phyloP scores from a whole-genome alignment of 495 filamentous ascomycete genomes.

The Paragyromitra xinjiangensis region DNA sequence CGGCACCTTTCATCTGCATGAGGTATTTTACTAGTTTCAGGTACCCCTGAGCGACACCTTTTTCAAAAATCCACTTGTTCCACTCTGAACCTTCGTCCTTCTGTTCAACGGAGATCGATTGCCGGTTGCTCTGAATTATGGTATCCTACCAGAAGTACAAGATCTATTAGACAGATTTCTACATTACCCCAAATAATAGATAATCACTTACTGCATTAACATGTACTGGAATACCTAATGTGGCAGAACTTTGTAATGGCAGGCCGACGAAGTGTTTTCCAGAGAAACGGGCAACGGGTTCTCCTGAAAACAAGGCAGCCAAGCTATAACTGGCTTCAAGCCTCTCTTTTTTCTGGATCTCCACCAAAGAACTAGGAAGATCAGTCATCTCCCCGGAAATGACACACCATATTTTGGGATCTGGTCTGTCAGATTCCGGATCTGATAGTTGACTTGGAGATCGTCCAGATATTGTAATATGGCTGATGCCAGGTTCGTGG shows the following conservation, averaged over 20 bases:
- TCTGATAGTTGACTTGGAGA: background rate
- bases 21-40: slow-evolving; percentile 57
- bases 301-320: slow-evolving; percentile 51
- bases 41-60: slow-evolving; percentile 57
- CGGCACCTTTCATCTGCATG: slow-evolving; percentile 28
- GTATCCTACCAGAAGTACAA: slow-evolving; percentile 12
- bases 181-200: slow-evolving; percentile 31
- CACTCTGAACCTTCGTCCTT: slow-evolving; percentile 51
- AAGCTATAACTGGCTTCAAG: slow-evolving; percentile 59
- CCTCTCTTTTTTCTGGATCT: slow-evolving; percentile 14
- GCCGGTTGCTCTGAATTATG: slow-evolving; percentile 54
- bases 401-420: slow-evolving; percentile 19
- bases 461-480: background rate
- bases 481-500: background rate
- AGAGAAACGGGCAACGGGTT: background rate
- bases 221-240: slow-evolving; percentile 16
- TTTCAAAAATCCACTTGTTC: slow-evolving; percentile 60
- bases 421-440: no score
- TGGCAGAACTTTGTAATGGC: slow-evolving; percentile 42
- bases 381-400: background rate
- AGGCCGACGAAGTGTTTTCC: slow-evolving; percentile 57
- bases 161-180: background rate
- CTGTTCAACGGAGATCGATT: slow-evolving; percentile 49
- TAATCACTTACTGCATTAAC: slow-evolving; percentile 56
- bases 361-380: background rate